Conservation (phyloP, 352 stramenopile species). For the Phytopythium oedochilum region DNA sequence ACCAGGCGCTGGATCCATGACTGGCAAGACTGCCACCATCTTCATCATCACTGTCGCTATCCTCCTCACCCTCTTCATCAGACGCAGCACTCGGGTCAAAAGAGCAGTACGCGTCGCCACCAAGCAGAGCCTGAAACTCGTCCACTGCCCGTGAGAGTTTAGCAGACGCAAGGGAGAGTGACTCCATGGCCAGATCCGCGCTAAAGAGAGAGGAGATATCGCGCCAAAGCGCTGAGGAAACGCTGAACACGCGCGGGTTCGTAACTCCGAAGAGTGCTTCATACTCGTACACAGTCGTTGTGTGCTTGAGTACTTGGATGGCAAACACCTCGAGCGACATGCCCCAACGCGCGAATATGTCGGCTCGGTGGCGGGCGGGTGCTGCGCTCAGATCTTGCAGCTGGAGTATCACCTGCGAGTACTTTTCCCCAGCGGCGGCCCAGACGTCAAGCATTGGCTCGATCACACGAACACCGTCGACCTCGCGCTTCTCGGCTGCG, state of each 20-base stretch:
- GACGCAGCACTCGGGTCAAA: neutral
- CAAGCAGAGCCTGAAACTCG: conserved; percentile 7
- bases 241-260: conserved; percentile 45
- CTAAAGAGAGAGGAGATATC: conserved; percentile 28
- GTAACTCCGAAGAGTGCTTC: conserved; percentile 53
- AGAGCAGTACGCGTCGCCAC: neutral
- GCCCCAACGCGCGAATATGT: conserved; percentile 45
- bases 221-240: conserved; percentile 29
- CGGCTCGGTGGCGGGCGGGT: conserved; percentile 10
- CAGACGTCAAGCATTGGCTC: conserved; percentile 64
- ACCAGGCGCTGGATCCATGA: conserved; percentile 10
- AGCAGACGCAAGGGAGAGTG: conserved; percentile 49
- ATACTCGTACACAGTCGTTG: conserved; percentile 59
- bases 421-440: conserved; percentile 64
- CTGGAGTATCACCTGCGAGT: conserved; percentile 44
- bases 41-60: conserved; percentile 9
- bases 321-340: conserved; percentile 57
- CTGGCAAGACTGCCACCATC: neutral
- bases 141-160: conserved; percentile 43
- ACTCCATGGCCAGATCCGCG: conserved; percentile 49
- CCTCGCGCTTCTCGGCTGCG: conserved; percentile 18
- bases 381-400: conserved; percentile 12
- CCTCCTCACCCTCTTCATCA: conserved; percentile 10
- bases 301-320: conserved; percentile 48
- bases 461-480: conserved; percentile 28